These are phyloP conservation scores for Didymella pinodella DNA, from an alignment of 2,329 filamentous ascomycete genomes.

Conservation along the genomic window DNA sequence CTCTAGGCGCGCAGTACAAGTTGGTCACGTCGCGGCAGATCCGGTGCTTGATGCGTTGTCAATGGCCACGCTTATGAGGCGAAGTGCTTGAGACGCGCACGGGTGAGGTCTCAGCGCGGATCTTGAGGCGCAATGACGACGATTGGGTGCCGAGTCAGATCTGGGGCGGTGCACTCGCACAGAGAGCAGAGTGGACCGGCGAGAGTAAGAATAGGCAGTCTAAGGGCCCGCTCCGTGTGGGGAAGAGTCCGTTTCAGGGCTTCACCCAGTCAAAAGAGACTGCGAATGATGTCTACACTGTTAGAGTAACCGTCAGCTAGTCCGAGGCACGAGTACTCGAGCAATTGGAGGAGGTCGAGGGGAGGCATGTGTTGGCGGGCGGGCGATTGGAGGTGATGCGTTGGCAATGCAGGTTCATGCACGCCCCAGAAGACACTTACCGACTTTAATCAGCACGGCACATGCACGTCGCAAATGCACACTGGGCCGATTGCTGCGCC, in stretches of 20 bases:
- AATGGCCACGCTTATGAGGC: conserved; percentile 54
- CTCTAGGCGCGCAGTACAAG: conserved; percentile 41
- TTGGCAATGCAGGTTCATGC: conserved; percentile 55
- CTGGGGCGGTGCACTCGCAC: conserved; percentile 46
- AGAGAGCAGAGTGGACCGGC: conserved; percentile 26
- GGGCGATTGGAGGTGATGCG: conserved; percentile 55
- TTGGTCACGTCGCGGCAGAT: conserved; percentile 49
- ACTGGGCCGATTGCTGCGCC: conserved; percentile 34
- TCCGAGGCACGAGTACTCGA: conserved; percentile 38
- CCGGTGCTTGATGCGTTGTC: conserved; percentile 54
- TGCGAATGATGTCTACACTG: conserved; percentile 42
- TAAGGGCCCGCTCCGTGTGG: conserved; percentile 50
- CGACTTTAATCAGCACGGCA: conserved; percentile 47
- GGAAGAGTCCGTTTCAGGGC: conserved; percentile 43
- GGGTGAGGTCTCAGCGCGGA: conserved; percentile 41
- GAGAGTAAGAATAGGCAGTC: conserved; percentile 35
- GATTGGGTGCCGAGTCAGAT: conserved; percentile 36
- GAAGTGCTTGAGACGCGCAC: conserved; percentile 42
- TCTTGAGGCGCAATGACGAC: conserved; percentile 41
- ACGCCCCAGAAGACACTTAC: conserved; percentile 47
- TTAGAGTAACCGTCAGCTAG: conserved; percentile 49
- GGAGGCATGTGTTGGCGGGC: conserved; percentile 50
- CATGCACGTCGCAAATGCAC: conserved; percentile 46
- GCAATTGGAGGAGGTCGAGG: conserved; percentile 50
- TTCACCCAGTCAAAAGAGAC: conserved; percentile 45